phyloP scores from a whole-genome alignment of 2,329 filamentous ascomycete species.

The Hymenoscyphus fructigenus region DNA sequence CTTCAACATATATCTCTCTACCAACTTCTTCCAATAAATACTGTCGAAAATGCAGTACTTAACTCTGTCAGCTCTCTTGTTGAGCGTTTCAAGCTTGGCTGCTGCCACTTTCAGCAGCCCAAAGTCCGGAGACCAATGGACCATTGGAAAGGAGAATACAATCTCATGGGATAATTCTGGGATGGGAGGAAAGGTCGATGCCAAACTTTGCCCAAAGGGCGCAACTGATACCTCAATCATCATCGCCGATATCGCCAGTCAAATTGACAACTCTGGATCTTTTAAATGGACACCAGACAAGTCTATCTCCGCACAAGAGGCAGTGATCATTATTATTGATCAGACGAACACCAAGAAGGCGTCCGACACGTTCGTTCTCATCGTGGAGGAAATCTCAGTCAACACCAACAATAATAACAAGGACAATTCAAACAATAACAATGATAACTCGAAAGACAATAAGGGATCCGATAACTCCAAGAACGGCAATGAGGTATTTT shows the following conservation, averaged over 20 bases:
- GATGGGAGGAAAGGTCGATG: conserved; percentile 14
- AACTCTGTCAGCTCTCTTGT: conserved; percentile 12
- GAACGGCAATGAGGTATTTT: not conserved
- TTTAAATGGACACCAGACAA: conserved; percentile 22
- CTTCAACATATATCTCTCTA: conserved; percentile 3
- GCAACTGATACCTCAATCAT: conserved; percentile 35
- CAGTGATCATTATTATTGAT: conserved; percentile 25
- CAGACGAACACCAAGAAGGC: conserved; percentile 9
- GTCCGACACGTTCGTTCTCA: conserved; percentile 16
- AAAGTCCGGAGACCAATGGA: conserved; percentile 19
- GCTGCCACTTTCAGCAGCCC: conserved; percentile 18
- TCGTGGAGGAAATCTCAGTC: conserved; percentile 4
- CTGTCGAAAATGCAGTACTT: conserved; percentile 20
- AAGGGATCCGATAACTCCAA: not conserved
- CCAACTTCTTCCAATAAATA: not conserved
- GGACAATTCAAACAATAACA: not conserved
- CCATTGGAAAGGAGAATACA: conserved; percentile 13
- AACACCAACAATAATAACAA: conserved; percentile 1
- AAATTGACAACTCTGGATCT: conserved; percentile 42
- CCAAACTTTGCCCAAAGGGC: conserved; percentile 16
- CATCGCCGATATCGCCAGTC: conserved; percentile 49
- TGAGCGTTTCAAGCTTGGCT: conserved; percentile 16
- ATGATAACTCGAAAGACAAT: not conserved
- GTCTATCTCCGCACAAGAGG: conserved; percentile 15
- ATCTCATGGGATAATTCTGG: conserved; percentile 22